Evolutionary conservation across 2,329 filamentous ascomycete species (phyloP), one percentile per base, ranked within the genome.

Genomic region (Sporothrix pseudoabietina): DNA sequence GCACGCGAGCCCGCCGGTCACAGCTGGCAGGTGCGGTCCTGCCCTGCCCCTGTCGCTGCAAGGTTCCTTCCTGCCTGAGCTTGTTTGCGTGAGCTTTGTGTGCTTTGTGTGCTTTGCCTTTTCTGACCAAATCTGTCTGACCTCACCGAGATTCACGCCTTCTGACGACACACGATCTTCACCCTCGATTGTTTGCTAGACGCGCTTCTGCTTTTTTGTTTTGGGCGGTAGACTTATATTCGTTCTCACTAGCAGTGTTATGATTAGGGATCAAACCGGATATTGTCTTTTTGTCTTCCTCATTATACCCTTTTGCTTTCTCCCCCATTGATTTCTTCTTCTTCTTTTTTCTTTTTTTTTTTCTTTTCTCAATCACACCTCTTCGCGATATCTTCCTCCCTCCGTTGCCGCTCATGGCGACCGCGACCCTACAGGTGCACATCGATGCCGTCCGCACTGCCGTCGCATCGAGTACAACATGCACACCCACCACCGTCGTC

Each of bases 381-480:
- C 7, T 61, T 19, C 61, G 41, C 61, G 61, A 35, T 35, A 19
- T 22, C 30, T 19, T 10, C 22, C 22, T 12, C 32, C 57, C n/a
- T 52, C 39, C 3, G 3, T 14, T 44, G n/a, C n/a, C 35, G 8
- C 49, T 35, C 26, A 85, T 85, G 83, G 79, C 81, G 77, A 80
- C 82, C 55, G 79, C 81, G 77, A 80, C 82, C 57, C 74, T 80
- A 70, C 78, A 81, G 75, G 76, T 79, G 73, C 82, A 83, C 76
- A 82, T 83, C 76, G 84, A 86, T 73, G 82, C 80, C 73, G 82
- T 87, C 78, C 86, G 84, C 78, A 79, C 78, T 76, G 83, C 85
- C 70, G 81, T 87, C 54, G 78, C 80, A 69, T 84, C 84, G 26
- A 82, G 82, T 76, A 79, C 84, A 71, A 85, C 85, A 77, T 88